Conservation (phyloP, 164 flowering plant species). For the Cinnamomum micranthum region DNA sequence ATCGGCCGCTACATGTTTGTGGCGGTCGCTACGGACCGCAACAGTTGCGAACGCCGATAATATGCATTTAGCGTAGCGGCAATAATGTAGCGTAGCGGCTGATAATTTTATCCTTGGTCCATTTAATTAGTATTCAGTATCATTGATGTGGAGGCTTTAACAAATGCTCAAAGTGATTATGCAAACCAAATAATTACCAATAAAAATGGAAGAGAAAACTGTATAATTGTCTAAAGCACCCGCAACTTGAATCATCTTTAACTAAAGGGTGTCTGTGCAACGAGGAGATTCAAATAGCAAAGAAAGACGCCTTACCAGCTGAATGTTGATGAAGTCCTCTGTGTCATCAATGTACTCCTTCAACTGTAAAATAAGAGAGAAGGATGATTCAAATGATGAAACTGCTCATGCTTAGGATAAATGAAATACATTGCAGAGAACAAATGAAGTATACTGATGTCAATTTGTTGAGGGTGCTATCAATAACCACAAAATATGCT, state of each 20-base stretch:
- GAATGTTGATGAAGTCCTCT: slow-evolving; percentile 60
- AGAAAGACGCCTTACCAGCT: slow-evolving; percentile 50
- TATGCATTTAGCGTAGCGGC: too few species aligned
- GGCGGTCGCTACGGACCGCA: too few species aligned
- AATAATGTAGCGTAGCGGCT: too few species aligned
- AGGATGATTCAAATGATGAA: neutral
- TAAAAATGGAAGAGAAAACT: too few species aligned
- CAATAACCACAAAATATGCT: slow-evolving; percentile 86
- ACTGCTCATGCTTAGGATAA: neutral
- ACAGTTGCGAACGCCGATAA: too few species aligned
- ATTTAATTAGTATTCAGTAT: neutral
- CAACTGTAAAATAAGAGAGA: slow-evolving; percentile 47
- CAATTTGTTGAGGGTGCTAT: slow-evolving; percentile 87
- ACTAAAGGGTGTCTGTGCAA: neutral
- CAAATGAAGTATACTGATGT: slow-evolving; percentile 62
- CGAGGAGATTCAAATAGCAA: neutral
- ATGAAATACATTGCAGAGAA: neutral
- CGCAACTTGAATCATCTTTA: neutral
- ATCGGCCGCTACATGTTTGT: too few species aligned
- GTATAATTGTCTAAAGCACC: neutral
- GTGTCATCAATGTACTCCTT: slow-evolving; percentile 33
- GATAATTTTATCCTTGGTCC: too few species aligned
- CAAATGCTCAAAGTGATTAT: neutral
- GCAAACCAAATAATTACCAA: too few species aligned
- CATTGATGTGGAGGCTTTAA: neutral